Percentiles rank a stretch among this genome's conserved stretches.
Conservation (phyloP, 495 filamentous ascomycete genomes). For the Gamarada debralockiae region DNA sequence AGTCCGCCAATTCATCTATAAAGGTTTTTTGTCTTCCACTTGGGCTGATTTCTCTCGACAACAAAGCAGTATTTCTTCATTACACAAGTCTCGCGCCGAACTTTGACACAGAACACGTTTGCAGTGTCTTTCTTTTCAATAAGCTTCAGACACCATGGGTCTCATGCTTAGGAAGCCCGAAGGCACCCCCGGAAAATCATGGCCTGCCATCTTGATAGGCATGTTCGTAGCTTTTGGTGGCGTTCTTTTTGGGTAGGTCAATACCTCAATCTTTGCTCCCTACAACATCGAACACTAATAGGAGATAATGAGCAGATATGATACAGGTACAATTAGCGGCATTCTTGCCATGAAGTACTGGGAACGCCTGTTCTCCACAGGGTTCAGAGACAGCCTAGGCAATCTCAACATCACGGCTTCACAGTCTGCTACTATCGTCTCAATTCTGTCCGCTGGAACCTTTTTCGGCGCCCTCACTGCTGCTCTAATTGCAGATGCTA, state of each 20-base stretch:
- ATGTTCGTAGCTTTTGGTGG: slow-evolving; percentile 86
- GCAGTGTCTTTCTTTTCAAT: too few species aligned
- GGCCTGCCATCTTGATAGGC: slow-evolving; percentile 73
- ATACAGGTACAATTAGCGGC: slow-evolving; percentile 83
- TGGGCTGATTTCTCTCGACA: too few species aligned
- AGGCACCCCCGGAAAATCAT: slow-evolving; percentile 54
- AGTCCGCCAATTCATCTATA: too few species aligned
- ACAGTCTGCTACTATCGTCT: slow-evolving; percentile 69
- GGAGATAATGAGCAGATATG: slow-evolving; percentile 50
- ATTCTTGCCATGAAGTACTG: slow-evolving; percentile 83
- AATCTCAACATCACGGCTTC: slow-evolving; percentile 52
- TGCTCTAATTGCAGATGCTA: slow-evolving; percentile 58
- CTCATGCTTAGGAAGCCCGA: slow-evolving; percentile 42
- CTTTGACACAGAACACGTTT: too few species aligned
- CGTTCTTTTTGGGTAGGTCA: slow-evolving; percentile 69
- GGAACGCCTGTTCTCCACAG: slow-evolving; percentile 65
- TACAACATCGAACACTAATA: not conserved
- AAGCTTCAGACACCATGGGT: slow-evolving; percentile 23
- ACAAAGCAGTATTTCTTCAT: too few species aligned
- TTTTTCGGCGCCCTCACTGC: slow-evolving; percentile 80
- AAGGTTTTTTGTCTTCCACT: too few species aligned
- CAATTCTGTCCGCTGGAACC: slow-evolving; percentile 83
- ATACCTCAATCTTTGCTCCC: not conserved
- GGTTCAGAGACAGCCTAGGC: slow-evolving; percentile 50
- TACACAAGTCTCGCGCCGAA: too few species aligned